phyloP scores from a whole-genome alignment of 495 filamentous ascomycete species.

The Penicillium paradoxum region DNA sequence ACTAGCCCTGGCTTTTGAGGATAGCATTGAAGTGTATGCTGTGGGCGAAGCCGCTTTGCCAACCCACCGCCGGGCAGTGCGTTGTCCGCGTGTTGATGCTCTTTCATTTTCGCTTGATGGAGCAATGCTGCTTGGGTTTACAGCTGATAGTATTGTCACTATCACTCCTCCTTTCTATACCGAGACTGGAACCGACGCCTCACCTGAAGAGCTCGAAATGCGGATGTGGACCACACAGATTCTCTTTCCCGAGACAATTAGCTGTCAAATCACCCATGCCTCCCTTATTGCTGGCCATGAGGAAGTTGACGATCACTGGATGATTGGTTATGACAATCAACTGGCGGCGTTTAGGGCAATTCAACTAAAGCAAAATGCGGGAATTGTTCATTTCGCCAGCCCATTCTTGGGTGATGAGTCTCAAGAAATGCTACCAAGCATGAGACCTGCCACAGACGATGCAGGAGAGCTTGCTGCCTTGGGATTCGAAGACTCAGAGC shows the following conservation, averaged over 20 bases:
- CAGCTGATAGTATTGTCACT: conserved; percentile 66
- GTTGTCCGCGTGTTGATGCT: conserved; percentile 73
- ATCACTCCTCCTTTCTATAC: conserved; percentile 76
- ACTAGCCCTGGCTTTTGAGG: conserved; percentile 79
- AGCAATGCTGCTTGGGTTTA: conserved; percentile 78
- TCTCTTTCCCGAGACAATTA: conserved; percentile 73
- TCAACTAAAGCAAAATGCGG: conserved; percentile 68
- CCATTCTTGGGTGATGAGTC: conserved; percentile 42
- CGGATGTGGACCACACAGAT: conserved; percentile 87
- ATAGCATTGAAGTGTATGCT: conserved; percentile 80
- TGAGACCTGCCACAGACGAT: conserved; percentile 61
- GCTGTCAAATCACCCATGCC: conserved; percentile 62
- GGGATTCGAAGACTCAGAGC: conserved; percentile 64
- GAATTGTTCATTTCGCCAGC: conserved; percentile 77
- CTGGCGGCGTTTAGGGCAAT: conserved; percentile 75
- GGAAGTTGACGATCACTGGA: conserved; percentile 72
- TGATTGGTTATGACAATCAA: conserved; percentile 71
- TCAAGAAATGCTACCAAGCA: conserved; percentile 53
- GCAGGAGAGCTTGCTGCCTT: conserved; percentile 70
- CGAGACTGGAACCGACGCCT: conserved; percentile 40
- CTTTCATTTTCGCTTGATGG: conserved; percentile 81
- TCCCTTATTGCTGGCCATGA: conserved; percentile 63
- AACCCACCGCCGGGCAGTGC: conserved; percentile 71
- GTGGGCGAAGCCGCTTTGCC: conserved; percentile 56
- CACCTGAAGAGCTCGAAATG: conserved; percentile 60